These are phyloP conservation scores for Ceratobasidium sp. DNA, from an alignment of 1,284 basidiomycete genomes.

Conservation along the genomic window DNA sequence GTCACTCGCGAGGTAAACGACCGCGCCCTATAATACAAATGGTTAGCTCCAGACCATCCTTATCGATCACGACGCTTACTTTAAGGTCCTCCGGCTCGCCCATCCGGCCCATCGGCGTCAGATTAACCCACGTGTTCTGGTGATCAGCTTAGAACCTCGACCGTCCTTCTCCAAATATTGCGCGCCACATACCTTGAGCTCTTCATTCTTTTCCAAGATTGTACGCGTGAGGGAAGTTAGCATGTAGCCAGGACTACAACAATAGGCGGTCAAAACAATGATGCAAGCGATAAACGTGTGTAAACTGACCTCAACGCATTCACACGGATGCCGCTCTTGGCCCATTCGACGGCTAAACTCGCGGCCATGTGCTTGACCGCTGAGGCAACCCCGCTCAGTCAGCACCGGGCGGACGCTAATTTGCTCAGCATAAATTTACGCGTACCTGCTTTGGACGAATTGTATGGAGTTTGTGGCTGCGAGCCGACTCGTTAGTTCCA, in stretches of 20 bases:
- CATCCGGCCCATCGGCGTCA: conserved; percentile 86
- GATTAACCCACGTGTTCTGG: conserved; percentile 74
- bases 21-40: conserved; percentile 63
- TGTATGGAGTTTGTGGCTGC: conserved; percentile 93
- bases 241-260: conserved; percentile 82
- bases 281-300: not conserved
- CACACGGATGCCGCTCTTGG: conserved; percentile 81
- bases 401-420: not conserved
- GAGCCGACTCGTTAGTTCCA: conserved; percentile 35
- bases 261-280: not conserved
- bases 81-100: conserved; percentile 77
- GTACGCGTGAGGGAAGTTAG: conserved; percentile 84
- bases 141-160: conserved; percentile 14
- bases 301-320: conserved; percentile 70
- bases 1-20: conserved; percentile 85
- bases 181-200: conserved; percentile 64
- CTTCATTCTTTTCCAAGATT: conserved; percentile 73
- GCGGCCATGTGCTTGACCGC: conserved; percentile 90
- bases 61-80: conserved; percentile 54
- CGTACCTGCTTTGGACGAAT: conserved; percentile 87
- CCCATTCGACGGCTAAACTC: conserved; percentile 89
- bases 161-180: conserved; percentile 41
- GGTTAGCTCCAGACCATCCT: conserved; percentile 31
- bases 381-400: conserved; percentile 44
- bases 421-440: conserved; percentile 29